phyloP scores from a whole-genome alignment of 1,284 basidiomycete genomes.

The Abortiporus biennis region DNA sequence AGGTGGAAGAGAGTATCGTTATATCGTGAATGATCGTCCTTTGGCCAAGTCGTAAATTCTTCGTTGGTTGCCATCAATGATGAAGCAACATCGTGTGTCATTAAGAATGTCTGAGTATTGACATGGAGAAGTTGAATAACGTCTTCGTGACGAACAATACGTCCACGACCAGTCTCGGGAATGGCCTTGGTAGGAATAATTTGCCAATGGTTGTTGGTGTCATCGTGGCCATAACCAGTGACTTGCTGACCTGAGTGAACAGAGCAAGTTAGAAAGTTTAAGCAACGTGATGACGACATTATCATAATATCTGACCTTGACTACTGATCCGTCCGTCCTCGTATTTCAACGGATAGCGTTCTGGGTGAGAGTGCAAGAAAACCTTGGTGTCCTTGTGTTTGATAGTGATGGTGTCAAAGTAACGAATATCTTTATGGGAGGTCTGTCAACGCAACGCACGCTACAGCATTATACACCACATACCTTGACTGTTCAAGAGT shows the following conservation, averaged over 20 bases:
- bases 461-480: constrained; percentile 11
- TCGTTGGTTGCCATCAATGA: constrained; percentile 97
- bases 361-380: constrained; percentile 89
- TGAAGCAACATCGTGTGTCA: constrained; percentile 97
- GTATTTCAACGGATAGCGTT: constrained; percentile 90
- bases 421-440: constrained; percentile 73
- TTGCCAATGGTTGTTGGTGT: constrained; percentile 95
- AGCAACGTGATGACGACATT: not conserved
- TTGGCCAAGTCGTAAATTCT: constrained; percentile 90
- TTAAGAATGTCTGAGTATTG: constrained; percentile 75
- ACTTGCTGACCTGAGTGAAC: constrained; percentile 82
- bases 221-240: constrained; percentile 92
- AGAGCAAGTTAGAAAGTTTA: not conserved
- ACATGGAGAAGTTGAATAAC: constrained; percentile 87
- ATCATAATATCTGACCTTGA: constrained; percentile 52
- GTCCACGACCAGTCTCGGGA: constrained; percentile 83
- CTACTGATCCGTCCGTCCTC: constrained; percentile 95
- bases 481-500: constrained; percentile 85
- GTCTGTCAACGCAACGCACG: constrained; percentile 2
- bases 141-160: constrained; percentile 87
- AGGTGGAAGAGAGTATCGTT: constrained; percentile 89
- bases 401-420: constrained; percentile 85
- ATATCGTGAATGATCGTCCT: constrained; percentile 64
- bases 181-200: constrained; percentile 91
- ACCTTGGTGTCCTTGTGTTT: constrained; percentile 92